Percentiles rank a stretch among this genome's conserved stretches.
Conservation (phyloP, 1,284 basidiomycete species). For the Pseudozyma sp. region DNA sequence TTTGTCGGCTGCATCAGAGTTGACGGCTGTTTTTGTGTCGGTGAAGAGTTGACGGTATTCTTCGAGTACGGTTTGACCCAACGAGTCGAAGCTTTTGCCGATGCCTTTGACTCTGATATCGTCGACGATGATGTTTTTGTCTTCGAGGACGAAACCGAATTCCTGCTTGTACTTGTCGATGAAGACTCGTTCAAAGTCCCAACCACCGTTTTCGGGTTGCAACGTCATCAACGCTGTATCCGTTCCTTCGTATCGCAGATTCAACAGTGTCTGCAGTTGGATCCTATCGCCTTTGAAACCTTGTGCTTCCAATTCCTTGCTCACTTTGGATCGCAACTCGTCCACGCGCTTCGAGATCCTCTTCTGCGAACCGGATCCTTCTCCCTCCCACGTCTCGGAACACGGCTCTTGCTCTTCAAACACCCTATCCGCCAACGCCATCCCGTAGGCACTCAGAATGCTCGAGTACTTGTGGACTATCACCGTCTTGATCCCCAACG, state of each 20-base stretch:
- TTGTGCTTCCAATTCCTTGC: slow-evolving; percentile 77
- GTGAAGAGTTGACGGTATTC: slow-evolving; percentile 71
- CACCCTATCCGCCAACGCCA: slow-evolving; percentile 85
- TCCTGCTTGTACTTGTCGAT: slow-evolving; percentile 70
- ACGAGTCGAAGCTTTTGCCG: slow-evolving; percentile 86
- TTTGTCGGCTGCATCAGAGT: background rate
- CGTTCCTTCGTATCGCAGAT: slow-evolving; percentile 74
- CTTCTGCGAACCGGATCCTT: slow-evolving; percentile 6
- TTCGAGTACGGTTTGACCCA: slow-evolving; percentile 82
- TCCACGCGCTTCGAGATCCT: slow-evolving; percentile 66
- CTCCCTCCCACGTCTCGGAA: slow-evolving; percentile 74
- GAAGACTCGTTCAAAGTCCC: slow-evolving; percentile 85
- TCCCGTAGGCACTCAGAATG: slow-evolving; percentile 88
- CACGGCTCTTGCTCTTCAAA: slow-evolving; percentile 83
- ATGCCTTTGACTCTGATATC: slow-evolving; percentile 85
- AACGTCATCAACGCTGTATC: slow-evolving; percentile 91
- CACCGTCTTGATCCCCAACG: slow-evolving; percentile 84
- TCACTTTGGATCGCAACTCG: slow-evolving; percentile 73
- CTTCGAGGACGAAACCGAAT: slow-evolving; percentile 90
- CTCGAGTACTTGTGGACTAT: slow-evolving; percentile 87
- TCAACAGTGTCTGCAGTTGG: slow-evolving; percentile 82
- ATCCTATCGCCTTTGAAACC: slow-evolving; percentile 82
- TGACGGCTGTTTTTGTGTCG: slow-evolving; percentile 28
- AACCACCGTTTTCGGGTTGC: slow-evolving; percentile 73
- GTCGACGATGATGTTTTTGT: slow-evolving; percentile 82